Evolutionary conservation across 331 rosid species (phyloP), one percentile per base, ranked within the genome.

Genomic region (Acacia concinna): DNA sequence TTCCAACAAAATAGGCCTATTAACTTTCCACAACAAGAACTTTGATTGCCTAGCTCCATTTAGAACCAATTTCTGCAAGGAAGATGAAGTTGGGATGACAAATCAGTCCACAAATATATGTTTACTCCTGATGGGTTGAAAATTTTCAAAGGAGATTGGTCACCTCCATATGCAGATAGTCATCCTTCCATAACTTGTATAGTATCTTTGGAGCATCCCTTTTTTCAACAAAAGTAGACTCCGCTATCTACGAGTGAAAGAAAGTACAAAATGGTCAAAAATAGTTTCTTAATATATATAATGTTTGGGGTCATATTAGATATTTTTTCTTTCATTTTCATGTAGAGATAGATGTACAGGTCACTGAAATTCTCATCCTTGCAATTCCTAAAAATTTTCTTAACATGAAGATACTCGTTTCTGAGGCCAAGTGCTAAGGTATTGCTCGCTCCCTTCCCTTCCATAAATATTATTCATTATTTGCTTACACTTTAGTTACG

Each of bases 91-190:
- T 47, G 66, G 71, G 43, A 56, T 56, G 75, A 49, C 37, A 75
- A 34, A 66, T 81, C 68, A 23, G 67, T 63, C 27, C 75, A 72
- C 51, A 63, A 69, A 37, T 81, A 44, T 79, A 32, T 3, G 25
- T 35, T 54, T 64, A 44, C 46, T 37, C 46, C 54, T 30, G 9
- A 44, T 68, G 68, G 49, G 52, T 27, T 46, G 71, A 46, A 63
- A 23, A 77, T 49, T 57, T 56, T 47, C 54, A 65, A 76, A 46
- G n/a, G n/a, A 15, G 60, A 85, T 52, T 9, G 62, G 46, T 85
- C 81, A 95, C 99, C 97, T 95, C 97, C 97, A 91, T 88, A 67
- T 86, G 84, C 85, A 95, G 82, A 85, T 91, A 95, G 52, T 91
- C 89, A 77, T 95, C 97, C 83, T 87, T 86, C 99, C 91, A 90